Evolutionary conservation across 23 red algal species (phyloP).

Genomic region (Gracilaria gracilis): DNA sequence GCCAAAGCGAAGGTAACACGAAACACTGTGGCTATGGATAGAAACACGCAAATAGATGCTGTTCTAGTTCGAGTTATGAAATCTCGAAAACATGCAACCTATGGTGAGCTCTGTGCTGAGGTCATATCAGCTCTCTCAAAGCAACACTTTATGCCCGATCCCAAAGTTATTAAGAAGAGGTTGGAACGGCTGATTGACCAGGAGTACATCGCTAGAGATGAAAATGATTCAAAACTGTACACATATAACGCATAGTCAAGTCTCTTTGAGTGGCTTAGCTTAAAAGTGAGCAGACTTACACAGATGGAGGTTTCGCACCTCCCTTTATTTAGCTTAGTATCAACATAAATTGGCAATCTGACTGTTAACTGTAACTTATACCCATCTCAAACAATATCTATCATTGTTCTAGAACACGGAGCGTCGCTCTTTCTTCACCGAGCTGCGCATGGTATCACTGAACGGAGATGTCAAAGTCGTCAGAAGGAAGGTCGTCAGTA

Average conservation of each 20-base stretch:
- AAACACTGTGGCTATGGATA: conserved; percentile 75
- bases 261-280: neutral
- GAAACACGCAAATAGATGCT: conserved; percentile 90
- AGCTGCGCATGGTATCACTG: neutral
- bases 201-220: conserved; percentile 84
- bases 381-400: neutral
- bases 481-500: conserved; percentile 59
- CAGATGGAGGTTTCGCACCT: neutral
- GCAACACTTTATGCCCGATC: conserved; percentile 72
- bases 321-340: conserved; percentile 36
- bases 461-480: conserved; percentile 63
- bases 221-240: conserved; percentile 78
- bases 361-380: conserved; percentile 31
- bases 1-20: conserved; percentile 34
- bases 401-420: neutral
- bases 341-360: conserved; percentile 28
- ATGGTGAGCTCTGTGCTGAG: conserved; percentile 66
- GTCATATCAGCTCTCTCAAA: conserved; percentile 66
- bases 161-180: conserved; percentile 80
- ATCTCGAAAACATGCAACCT: conserved; percentile 41
- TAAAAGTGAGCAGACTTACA: neutral
- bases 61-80: conserved; percentile 97
- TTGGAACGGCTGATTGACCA: conserved; percentile 91
- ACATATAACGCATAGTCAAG: conserved; percentile 70
- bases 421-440: neutral